These are phyloP conservation scores for Mycena polygramma DNA, from an alignment of 768 basidiomycete species.

Conservation along the genomic window DNA sequence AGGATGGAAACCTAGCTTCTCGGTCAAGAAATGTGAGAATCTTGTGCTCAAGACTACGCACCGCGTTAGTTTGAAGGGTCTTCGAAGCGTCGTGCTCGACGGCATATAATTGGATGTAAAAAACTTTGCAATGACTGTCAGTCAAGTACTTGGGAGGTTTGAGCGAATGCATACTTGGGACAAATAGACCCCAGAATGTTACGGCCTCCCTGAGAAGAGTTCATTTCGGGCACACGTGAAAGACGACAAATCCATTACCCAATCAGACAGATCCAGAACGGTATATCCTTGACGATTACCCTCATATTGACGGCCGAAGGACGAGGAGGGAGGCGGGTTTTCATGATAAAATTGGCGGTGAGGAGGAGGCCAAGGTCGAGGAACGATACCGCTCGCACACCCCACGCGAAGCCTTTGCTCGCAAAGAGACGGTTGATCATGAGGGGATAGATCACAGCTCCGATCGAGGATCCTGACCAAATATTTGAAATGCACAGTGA, in stretches of 20 bases:
- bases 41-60: slow-evolving; percentile 36
- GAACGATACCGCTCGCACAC: slow-evolving; percentile 60
- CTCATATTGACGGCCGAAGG: slow-evolving; percentile 44
- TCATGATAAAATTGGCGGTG: slow-evolving; percentile 59
- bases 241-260: slow-evolving; percentile 34
- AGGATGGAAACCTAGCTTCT: slow-evolving; percentile 45
- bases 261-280: slow-evolving; percentile 49
- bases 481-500: background rate
- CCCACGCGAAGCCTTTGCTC: slow-evolving; percentile 55
- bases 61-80: slow-evolving; percentile 59
- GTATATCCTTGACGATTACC: slow-evolving; percentile 54
- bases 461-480: slow-evolving; percentile 31
- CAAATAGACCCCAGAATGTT: slow-evolving; percentile 62
- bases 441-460: slow-evolving; percentile 66
- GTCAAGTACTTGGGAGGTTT: background rate
- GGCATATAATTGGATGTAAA: slow-evolving; percentile 66
- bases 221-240: too few species aligned
- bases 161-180: slow-evolving; percentile 52
- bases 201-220: too few species aligned
- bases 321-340: slow-evolving; percentile 51
- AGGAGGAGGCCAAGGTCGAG: slow-evolving; percentile 60
- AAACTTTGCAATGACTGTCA: slow-evolving; percentile 39
- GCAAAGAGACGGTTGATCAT: slow-evolving; percentile 64
- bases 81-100: slow-evolving; percentile 54
- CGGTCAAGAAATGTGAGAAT: too few species aligned